A percentile compares a stretch with the other conserved stretches of the same genome.
These are phyloP conservation scores for Gyrodon lividus DNA, from an alignment of 768 basidiomycete genomes.

Conservation along the genomic window DNA sequence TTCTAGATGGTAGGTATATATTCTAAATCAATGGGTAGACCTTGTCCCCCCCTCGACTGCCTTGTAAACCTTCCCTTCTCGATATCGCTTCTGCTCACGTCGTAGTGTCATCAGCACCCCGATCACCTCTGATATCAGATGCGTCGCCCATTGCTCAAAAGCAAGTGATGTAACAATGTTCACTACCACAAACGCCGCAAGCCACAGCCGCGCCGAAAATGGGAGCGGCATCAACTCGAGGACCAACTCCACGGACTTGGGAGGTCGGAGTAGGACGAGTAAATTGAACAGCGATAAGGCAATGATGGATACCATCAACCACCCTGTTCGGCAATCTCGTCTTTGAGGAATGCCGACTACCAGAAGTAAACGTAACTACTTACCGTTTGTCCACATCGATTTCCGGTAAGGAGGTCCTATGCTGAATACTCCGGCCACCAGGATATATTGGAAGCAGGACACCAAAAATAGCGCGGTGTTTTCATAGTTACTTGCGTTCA, in stretches of 20 bases:
- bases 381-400: slow-evolving; percentile 94
- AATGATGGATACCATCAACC: slow-evolving; percentile 77
- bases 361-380: slow-evolving; percentile 20
- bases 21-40: slow-evolving; percentile 9
- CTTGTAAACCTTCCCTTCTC: slow-evolving; percentile 81
- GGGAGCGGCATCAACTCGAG: slow-evolving; percentile 81
- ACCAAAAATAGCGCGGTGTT: slow-evolving; percentile 90
- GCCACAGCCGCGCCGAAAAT: slow-evolving; percentile 58
- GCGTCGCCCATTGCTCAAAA: slow-evolving; percentile 79
- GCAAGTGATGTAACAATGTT: slow-evolving; percentile 72
- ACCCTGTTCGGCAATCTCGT: slow-evolving; percentile 43
- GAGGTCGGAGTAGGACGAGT: slow-evolving; percentile 73
- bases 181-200: slow-evolving; percentile 63
- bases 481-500: slow-evolving; percentile 86
- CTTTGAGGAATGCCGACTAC: neutral
- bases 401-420: slow-evolving; percentile 97
- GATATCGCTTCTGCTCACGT: slow-evolving; percentile 43
- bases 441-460: slow-evolving; percentile 98
- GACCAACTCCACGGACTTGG: slow-evolving; percentile 52
- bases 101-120: slow-evolving; percentile 45
- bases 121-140: slow-evolving; percentile 53
- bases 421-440: slow-evolving; percentile 95
- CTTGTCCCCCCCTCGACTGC: slow-evolving; percentile 73
- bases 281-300: slow-evolving; percentile 71
- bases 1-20: neutral